phyloP scores from a whole-genome alignment of 2,329 filamentous ascomycete genomes.

The Botrytis porri region DNA sequence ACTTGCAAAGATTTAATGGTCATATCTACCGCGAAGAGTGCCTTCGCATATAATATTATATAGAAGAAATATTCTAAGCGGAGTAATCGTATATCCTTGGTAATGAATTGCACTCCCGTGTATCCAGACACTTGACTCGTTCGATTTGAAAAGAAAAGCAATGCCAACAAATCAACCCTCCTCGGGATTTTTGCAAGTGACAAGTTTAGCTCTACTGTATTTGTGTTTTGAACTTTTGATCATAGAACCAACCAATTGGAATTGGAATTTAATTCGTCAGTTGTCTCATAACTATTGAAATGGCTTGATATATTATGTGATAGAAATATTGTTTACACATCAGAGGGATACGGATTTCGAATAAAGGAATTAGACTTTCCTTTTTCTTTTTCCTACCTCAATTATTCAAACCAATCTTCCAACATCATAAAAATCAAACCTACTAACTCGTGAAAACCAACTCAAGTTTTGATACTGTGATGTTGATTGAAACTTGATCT shows the following conservation, averaged over 20 bases:
- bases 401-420: not conserved
- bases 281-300: constrained; percentile 12
- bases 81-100: not conserved
- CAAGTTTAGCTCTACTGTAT: not conserved
- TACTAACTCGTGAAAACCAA: not conserved
- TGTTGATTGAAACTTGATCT: not conserved
- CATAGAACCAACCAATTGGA: not conserved
- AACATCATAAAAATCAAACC: not conserved
- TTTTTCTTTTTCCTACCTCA: not conserved
- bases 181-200: not conserved
- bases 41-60: not conserved
- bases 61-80: not conserved
- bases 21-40: not conserved
- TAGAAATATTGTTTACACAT: not conserved
- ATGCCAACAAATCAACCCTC: not conserved
- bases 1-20: not conserved
- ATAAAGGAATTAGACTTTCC: not conserved
- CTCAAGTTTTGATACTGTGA: not conserved
- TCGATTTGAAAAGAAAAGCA: not conserved
- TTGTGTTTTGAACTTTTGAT: not conserved
- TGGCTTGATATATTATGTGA: constrained; percentile 3
- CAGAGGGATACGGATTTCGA: not conserved
- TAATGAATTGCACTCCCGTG: not conserved
- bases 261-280: not conserved
- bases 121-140: not conserved